A percentile compares a stretch with the other conserved stretches of the same genome.
Evolutionary conservation across 352 stramenopile species (phyloP).

Genomic region (Globisporangium barbulae): DNA sequence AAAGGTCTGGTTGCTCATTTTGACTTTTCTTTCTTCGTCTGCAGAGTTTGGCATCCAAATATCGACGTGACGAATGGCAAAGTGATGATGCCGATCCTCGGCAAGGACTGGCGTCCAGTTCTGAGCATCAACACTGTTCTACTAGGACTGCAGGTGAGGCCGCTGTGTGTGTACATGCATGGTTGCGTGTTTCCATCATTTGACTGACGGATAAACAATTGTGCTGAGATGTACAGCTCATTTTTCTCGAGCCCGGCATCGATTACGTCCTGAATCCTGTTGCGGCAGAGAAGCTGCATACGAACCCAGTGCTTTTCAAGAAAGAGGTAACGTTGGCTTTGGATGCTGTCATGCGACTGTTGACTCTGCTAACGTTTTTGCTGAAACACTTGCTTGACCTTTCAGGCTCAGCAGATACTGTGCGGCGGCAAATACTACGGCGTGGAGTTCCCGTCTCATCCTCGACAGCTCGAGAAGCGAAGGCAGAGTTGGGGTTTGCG

Average conservation of each 20-base stretch:
- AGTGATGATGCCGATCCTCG: constrained; percentile 86
- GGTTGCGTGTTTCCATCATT: not conserved
- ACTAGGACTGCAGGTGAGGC: constrained; percentile 67
- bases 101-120: constrained; percentile 81
- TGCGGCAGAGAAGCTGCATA: constrained; percentile 53
- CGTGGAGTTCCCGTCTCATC: constrained; percentile 58
- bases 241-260: constrained; percentile 75
- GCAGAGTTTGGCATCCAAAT: constrained; percentile 84
- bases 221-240: constrained; percentile 41
- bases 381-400: not conserved
- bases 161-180: not conserved
- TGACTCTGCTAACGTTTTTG: not conserved
- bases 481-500: constrained; percentile 44
- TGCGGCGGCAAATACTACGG: constrained; percentile 59
- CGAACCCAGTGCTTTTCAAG: constrained; percentile 45
- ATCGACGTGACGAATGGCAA: constrained; percentile 68
- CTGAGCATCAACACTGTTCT: constrained; percentile 86
- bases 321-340: constrained; percentile 22
- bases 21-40: constrained; percentile 8
- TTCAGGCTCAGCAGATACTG: constrained; percentile 54
- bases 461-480: constrained; percentile 53
- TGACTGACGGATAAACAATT: not conserved
- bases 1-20: constrained; percentile 3
- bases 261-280: constrained; percentile 60
- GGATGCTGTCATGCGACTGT: not conserved